Evolutionary conservation across 768 basidiomycete genomes (phyloP).

Genomic region (Coprinopsis cinerea): DNA sequence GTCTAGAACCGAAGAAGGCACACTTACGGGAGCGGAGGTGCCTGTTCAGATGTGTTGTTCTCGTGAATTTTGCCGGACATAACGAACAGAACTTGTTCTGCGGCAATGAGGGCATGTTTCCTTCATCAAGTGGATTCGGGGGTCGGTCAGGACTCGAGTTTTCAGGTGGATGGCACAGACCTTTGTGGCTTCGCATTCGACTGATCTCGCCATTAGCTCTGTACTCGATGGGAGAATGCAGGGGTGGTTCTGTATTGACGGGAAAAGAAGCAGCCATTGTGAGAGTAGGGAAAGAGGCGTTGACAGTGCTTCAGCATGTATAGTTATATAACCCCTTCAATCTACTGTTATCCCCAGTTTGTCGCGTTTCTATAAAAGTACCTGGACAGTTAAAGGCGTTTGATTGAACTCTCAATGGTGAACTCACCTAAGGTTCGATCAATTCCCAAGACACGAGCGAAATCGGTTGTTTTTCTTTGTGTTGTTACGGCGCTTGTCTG

Average conservation of each 20-base stretch:
- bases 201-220: conserved; percentile 39
- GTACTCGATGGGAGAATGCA: conserved; percentile 27
- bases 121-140: conserved; percentile 36
- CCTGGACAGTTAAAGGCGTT: conserved; percentile 9
- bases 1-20: neutral
- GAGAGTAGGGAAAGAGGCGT: conserved; percentile 21
- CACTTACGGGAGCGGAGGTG: conserved; percentile 66
- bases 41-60: conserved; percentile 68
- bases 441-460: neutral
- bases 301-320: conserved; percentile 11
- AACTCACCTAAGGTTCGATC: conserved; percentile 7
- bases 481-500: neutral
- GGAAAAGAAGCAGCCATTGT: conserved; percentile 24
- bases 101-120: conserved; percentile 66
- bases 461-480: neutral
- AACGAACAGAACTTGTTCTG: conserved; percentile 65
- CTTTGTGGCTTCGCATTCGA: conserved; percentile 38
- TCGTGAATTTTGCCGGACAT: conserved; percentile 70
- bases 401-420: too few relatives aligned
- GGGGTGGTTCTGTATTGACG: conserved; percentile 18
- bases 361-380: conserved; percentile 22
- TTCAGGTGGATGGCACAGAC: conserved; percentile 19
- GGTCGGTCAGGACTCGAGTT: too few relatives aligned
- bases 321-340: conserved; percentile 16
- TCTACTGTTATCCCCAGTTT: conserved; percentile 22